Conservation (phyloP, 257 asterid species). For the Buddleja alternifolia region DNA sequence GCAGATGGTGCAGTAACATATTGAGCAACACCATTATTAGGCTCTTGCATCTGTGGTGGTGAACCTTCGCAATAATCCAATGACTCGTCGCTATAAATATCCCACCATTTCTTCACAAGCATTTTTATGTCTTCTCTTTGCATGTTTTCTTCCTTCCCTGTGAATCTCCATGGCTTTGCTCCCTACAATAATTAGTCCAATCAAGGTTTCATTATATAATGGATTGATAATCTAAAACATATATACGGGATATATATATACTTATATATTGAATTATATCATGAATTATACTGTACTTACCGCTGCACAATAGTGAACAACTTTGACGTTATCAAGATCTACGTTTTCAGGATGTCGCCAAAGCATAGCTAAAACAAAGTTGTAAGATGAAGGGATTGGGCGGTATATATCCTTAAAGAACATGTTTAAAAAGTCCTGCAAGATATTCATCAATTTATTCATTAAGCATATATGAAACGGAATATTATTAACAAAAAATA, state of each 20-base stretch:
- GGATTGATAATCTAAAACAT: too few species aligned
- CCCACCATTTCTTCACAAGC: conserved; percentile 36
- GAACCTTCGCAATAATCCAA: conserved; percentile 11
- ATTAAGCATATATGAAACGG: too few species aligned
- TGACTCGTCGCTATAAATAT: conserved; percentile 18
- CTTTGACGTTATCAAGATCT: conserved; percentile 32
- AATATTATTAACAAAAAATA: too few species aligned
- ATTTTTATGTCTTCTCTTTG: conserved; percentile 35
- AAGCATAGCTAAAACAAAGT: conserved; percentile 40
- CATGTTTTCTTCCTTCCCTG: conserved; percentile 32
- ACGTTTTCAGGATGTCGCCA: conserved; percentile 43
- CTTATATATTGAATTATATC: neutral
- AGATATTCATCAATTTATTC: too few species aligned
- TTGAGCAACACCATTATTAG: neutral
- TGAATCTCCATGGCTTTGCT: conserved; percentile 38
- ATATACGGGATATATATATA: too few species aligned
- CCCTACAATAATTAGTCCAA: neutral
- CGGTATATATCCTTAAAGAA: conserved; percentile 34
- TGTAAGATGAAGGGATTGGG: conserved; percentile 34
- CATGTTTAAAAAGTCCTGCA: conserved; percentile 39
- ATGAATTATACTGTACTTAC: neutral
- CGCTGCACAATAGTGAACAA: conserved; percentile 40
- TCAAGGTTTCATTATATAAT: too few species aligned
- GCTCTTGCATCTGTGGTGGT: neutral
- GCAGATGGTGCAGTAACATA: conserved; percentile 21